Evolutionary conservation across 225 moss, liverwort and hornwort genomes (phyloP), one percentile per base, ranked within the genome.

Genomic region (Bryoerythrophyllum caledonicum): DNA sequence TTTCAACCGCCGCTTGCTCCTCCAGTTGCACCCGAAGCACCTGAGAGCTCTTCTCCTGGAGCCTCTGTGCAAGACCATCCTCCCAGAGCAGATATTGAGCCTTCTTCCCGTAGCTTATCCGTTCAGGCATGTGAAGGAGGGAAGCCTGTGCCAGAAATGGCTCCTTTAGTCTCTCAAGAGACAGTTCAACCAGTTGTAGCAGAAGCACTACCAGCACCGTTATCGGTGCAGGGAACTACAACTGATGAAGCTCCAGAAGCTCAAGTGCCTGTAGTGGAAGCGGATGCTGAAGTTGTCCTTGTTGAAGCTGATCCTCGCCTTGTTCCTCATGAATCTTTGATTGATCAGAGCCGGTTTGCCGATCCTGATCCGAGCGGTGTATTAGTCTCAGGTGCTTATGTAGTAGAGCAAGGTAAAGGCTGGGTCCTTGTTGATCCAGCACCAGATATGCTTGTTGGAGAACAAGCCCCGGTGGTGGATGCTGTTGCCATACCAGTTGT

Each of bases 301-400:
- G 85, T 83, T 52, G 88, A 71, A 60, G 85, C 81, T n/a, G 85
- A 88, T 63, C 85, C 83, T 77, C 85, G 85, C 60, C 56, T 75
- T 68, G 88, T 85, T 72, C 72, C 77, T 35, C 78, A 85, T 35
- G 74, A 74, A 44, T 62, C 63, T 14, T 37, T 71, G 61, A 60
- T 75, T 49, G 68, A 68, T 43, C 79, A 72, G 32, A 65, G 28
- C 14, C 77, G 65, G 65, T 65, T 65, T 61, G 34, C 13, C 67
- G 67, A 61, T 55, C 19, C 61, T 59, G 78, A 68, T 71, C 25
- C 63, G 51, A 60, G 24, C 44, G 73, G 73, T 38, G 68, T 48
- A 34, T 14, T 81, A 67, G 79, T 32, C 2, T 88, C 85, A 16
- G 70, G 78, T 53, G 67, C 40, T 70, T 71, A 79, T 16, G 52